Evolutionary conservation across 768 basidiomycete genomes (phyloP).

Genomic region (Agrocybe praecox): DNA sequence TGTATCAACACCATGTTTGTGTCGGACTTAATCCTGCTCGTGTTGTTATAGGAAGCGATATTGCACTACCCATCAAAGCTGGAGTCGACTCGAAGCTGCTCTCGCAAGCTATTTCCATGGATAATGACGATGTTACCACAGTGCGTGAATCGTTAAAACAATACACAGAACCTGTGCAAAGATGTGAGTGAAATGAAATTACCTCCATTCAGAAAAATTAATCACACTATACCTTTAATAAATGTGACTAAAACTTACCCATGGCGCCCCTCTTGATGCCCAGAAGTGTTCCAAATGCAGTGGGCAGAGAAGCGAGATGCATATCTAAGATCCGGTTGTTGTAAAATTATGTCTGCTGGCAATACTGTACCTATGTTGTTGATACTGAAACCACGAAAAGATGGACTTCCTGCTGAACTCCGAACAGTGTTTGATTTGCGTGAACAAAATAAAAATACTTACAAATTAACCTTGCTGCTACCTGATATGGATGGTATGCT

Average conservation of each 20-base stretch:
- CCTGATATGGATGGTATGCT: constrained; percentile 18
- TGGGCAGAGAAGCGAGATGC: constrained; percentile 28
- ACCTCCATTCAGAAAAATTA: constrained; percentile 39
- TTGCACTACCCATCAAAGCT: background rate
- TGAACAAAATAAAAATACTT: constrained; percentile 16
- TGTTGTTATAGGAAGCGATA: constrained; percentile 20
- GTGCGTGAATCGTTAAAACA: too few species aligned
- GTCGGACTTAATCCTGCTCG: constrained; percentile 28
- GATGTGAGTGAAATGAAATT: constrained; percentile 27
- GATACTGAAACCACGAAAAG: constrained; percentile 31
- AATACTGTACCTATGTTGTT: constrained; percentile 39
- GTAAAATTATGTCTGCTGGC: constrained; percentile 28
- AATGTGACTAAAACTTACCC: constrained; percentile 29
- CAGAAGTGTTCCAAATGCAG: constrained; percentile 31
- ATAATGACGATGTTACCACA: too few species aligned
- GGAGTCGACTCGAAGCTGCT: background rate
- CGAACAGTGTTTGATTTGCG: constrained; percentile 18
- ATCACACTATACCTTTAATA: constrained; percentile 44
- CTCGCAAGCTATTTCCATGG: background rate
- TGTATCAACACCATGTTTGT: constrained; percentile 30
- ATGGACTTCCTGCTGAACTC: constrained; percentile 25
- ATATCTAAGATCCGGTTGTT: constrained; percentile 24
- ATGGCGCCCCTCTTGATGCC: constrained; percentile 37
- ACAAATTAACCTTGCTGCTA: constrained; percentile 8
- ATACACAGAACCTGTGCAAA: background rate